Percentiles rank a stretch among this genome's conserved stretches.
These are phyloP conservation scores for Cucurbitaria berberidis DNA, from an alignment of 2,329 filamentous ascomycete genomes.

Conservation along the genomic window DNA sequence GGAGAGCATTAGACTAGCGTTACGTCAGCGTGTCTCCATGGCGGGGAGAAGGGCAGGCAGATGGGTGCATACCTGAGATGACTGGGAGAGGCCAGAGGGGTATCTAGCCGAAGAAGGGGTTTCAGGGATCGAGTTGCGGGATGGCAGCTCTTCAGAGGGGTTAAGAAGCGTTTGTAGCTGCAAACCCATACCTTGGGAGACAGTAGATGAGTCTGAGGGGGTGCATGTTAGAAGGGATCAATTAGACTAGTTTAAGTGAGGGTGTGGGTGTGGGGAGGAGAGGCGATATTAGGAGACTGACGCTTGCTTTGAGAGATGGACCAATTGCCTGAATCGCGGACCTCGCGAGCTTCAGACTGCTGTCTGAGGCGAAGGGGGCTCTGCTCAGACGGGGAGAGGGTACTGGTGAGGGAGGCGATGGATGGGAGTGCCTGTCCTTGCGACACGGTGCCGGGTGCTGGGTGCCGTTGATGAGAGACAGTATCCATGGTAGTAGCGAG, in stretches of 20 bases:
- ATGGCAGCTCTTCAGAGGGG: slow-evolving; percentile 55
- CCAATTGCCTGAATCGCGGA: slow-evolving; percentile 66
- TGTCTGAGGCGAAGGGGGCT: slow-evolving; percentile 42
- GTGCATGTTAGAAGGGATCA: slow-evolving; percentile 19
- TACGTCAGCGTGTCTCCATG: slow-evolving; percentile 19
- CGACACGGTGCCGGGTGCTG: slow-evolving; percentile 30
- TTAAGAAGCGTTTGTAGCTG: slow-evolving; percentile 59
- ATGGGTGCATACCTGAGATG: slow-evolving; percentile 34
- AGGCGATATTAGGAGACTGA: slow-evolving; percentile 38
- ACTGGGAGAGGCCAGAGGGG: slow-evolving; percentile 35
- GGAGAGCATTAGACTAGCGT: slow-evolving; percentile 51
- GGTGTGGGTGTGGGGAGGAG: slow-evolving; percentile 7
- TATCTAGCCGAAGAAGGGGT: slow-evolving; percentile 51
- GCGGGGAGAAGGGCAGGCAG: neutral
- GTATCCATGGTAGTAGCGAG: slow-evolving; percentile 34
- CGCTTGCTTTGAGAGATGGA: slow-evolving; percentile 65
- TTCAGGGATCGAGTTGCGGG: slow-evolving; percentile 51
- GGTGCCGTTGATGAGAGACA: slow-evolving; percentile 35
- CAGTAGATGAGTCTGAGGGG: slow-evolving; percentile 49
- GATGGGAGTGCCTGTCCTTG: slow-evolving; percentile 47
- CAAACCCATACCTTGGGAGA: slow-evolving; percentile 55
- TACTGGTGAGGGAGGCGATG: slow-evolving; percentile 47
- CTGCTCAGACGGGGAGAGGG: slow-evolving; percentile 40
- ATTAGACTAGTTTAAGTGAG: too few relatives aligned
- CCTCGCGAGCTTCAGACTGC: slow-evolving; percentile 53